These are phyloP conservation scores for Fraxinus ornus DNA, from an alignment of 305 asterid species.

Conservation along the genomic window DNA sequence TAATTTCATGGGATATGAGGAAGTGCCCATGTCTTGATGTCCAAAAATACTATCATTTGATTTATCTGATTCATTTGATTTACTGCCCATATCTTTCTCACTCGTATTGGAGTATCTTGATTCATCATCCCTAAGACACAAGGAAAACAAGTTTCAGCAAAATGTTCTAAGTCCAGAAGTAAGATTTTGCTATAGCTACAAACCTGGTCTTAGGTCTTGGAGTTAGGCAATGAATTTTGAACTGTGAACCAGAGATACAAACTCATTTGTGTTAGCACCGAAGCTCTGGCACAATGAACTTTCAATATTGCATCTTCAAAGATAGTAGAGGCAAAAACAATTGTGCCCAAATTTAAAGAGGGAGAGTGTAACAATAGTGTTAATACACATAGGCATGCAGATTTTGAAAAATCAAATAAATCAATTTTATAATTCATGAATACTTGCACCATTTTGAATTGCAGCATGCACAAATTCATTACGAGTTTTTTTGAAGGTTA, in stretches of 20 bases:
- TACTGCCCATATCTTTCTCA: constrained; percentile 38
- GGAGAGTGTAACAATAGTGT: neutral
- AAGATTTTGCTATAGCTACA: constrained; percentile 20
- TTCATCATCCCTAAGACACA: constrained; percentile 50
- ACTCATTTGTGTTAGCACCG: constrained; percentile 15
- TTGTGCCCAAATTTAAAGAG: neutral
- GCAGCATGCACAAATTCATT: neutral
- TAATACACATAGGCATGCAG: neutral
- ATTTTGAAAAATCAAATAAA: neutral
- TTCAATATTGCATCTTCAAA: neutral
- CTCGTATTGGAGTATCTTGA: constrained; percentile 35
- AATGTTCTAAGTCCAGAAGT: constrained; percentile 17
- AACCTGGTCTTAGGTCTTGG: constrained; percentile 62
- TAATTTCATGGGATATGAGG: constrained; percentile 37
- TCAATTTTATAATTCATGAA: neutral
- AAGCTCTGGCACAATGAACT: neutral
- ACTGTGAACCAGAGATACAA: constrained; percentile 43
- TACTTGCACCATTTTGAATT: neutral
- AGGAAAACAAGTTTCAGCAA: constrained; percentile 21
- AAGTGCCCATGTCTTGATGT: constrained; percentile 32
- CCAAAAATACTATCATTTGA: constrained; percentile 34
- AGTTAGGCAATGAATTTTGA: constrained; percentile 66
- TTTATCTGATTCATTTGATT: constrained; percentile 35
- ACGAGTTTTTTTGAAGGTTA: neutral
- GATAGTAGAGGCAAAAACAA: neutral